phyloP scores from a whole-genome alignment of 1,284 basidiomycete species.

The Schizophyllum amplum region DNA sequence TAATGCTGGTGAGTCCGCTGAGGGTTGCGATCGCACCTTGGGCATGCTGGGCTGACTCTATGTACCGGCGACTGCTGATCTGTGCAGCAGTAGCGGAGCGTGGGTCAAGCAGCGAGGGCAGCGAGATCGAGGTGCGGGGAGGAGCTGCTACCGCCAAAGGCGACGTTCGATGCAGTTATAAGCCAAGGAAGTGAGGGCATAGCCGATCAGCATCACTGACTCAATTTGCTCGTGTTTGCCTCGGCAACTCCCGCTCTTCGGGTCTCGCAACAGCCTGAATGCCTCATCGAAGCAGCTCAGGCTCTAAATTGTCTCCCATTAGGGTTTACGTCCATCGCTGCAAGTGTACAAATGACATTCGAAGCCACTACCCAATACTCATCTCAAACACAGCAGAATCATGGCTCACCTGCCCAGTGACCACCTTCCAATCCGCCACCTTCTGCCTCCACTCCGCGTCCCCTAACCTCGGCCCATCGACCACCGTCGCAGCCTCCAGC shows the following conservation, averaged over 20 bases:
- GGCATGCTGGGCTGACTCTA: conserved; percentile 11
- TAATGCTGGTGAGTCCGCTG: conserved; percentile 11
- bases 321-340: no score
- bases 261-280: neutral
- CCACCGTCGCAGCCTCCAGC: conserved; percentile 46
- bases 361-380: conserved; percentile 17
- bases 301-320: neutral
- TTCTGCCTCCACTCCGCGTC: conserved; percentile 16
- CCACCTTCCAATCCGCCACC: conserved; percentile 15
- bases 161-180: neutral
- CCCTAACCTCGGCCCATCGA: conserved; percentile 13
- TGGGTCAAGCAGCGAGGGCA: no score
- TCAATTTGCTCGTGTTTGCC: neutral
- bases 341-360: no score
- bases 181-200: neutral
- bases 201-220: neutral
- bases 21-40: conserved; percentile 10
- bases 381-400: conserved; percentile 17
- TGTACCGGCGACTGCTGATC: neutral
- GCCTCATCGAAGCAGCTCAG: neutral
- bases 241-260: neutral
- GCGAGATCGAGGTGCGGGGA: neutral
- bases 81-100: neutral
- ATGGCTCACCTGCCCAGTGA: conserved; percentile 10
- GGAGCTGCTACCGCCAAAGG: neutral